phyloP scores from a whole-genome alignment of 305 asterid genomes.

The Fraxinus albicans region DNA sequence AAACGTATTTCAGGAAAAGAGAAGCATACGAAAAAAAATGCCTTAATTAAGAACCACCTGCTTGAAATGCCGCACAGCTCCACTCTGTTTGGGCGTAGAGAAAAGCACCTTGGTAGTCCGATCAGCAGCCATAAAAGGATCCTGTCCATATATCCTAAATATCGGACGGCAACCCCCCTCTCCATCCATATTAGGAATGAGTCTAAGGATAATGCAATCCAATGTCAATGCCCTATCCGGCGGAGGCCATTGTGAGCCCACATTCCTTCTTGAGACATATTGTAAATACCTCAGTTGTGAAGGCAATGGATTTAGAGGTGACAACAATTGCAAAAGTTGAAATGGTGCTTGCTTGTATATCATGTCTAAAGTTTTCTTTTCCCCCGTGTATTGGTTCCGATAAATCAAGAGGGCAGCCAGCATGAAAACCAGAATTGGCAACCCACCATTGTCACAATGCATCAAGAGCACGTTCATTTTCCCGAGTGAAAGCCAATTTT shows the following conservation, averaged over 20 bases:
- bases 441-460: constrained; percentile 60
- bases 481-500: constrained; percentile 54
- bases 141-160: constrained; percentile 58
- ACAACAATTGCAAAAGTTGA: constrained; percentile 38
- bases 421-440: constrained; percentile 50
- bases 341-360: constrained; percentile 60
- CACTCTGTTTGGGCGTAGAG: constrained; percentile 42
- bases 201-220: constrained; percentile 52
- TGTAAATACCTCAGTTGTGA: constrained; percentile 75
- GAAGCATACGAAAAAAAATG: not conserved
- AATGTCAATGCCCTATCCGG: constrained; percentile 51
- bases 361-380: constrained; percentile 57
- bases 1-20: not conserved
- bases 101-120: constrained; percentile 46
- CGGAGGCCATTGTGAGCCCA: constrained; percentile 58
- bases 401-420: constrained; percentile 55
- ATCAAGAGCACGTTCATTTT: constrained; percentile 55
- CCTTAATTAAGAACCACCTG: constrained; percentile 44
- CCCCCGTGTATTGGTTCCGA: constrained; percentile 47
- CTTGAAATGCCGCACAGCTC: constrained; percentile 34
- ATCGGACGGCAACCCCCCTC: constrained; percentile 60
- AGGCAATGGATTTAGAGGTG: constrained; percentile 65
- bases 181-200: constrained; percentile 47
- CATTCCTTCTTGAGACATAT: constrained; percentile 61
- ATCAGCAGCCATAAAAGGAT: constrained; percentile 56